Evolutionary conservation across 2,329 filamentous ascomycete species (phyloP), one percentile per base, ranked within the genome.

Genomic region (Penicillium sp.): DNA sequence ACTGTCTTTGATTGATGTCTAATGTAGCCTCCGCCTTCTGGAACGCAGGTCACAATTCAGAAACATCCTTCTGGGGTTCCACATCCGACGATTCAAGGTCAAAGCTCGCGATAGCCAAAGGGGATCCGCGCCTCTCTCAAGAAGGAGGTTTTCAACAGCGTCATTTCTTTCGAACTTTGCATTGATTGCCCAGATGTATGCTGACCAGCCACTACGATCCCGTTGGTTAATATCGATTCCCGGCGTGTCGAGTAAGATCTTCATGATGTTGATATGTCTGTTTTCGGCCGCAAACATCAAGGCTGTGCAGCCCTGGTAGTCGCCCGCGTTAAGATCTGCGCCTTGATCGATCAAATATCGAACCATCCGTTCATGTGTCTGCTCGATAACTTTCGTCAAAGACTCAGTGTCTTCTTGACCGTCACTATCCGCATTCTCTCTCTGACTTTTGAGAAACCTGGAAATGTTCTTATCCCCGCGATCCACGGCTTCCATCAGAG

Each of bases 121-220:
- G 18, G 18, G 5, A 5, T 22, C 18, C 9, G 37, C 38, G 15
- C 25, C 32, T 34, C 14, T 11, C 3, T 22, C 14, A 8, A 37
- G 17, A 13, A 33, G 27, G 14, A 11, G 6, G 16, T 9, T 16
- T 26, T 30, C n/a, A 28, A 8, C 27, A 14, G 10, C 28, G 16
- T 3, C 22, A 22, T 20, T 11, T 29, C 20, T 13, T 9, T 17
- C 14, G 22, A 3, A 31, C 31, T 20, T 27, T 12, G 35, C 26
- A 11, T 12, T 30, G 13, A 16, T 23, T 6, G 35, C 35, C 26
- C 26, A 37, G 12, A 31, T 17, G 25, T 15, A 31, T 1, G 35
- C 27, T 6, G 27, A 30, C 35, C 35, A 37, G 9, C 35, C 35
- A n/a, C 13, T 10, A 9, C 11, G 2, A 31, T 37, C 35, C 17